phyloP scores from a whole-genome alignment of 495 filamentous ascomycete genomes.

The Daldinia bambusicola region DNA sequence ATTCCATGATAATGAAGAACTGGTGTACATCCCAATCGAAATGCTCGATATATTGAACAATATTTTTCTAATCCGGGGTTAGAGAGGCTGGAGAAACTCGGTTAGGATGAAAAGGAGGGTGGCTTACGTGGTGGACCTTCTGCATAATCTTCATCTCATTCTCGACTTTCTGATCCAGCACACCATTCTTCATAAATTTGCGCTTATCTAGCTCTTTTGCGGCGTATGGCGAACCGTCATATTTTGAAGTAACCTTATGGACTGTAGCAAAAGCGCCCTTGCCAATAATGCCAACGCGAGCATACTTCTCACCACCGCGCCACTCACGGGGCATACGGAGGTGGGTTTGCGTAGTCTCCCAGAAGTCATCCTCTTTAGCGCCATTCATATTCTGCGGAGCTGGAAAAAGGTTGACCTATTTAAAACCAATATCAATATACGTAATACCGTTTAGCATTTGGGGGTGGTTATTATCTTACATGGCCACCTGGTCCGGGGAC shows the following conservation, averaged over 20 bases:
- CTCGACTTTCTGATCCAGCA: conserved; percentile 84
- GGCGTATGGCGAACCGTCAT: conserved; percentile 81
- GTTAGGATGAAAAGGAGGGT: background rate
- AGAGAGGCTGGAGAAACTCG: conserved; percentile 24
- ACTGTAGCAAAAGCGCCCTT: conserved; percentile 95
- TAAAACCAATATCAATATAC: conserved; percentile 16
- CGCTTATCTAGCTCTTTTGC: conserved; percentile 93
- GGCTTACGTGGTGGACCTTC: conserved; percentile 79
- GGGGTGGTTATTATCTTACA: conserved; percentile 44
- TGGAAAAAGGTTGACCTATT: conserved; percentile 48
- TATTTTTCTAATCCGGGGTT: conserved; percentile 73
- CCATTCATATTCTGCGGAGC: conserved; percentile 15
- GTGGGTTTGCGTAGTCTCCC: conserved; percentile 16
- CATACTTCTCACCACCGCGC: conserved; percentile 85
- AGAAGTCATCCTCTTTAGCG: conserved; percentile 5
- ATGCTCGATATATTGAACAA: conserved; percentile 89
- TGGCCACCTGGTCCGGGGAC: conserved; percentile 59
- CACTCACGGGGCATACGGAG: conserved; percentile 65
- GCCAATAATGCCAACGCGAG: conserved; percentile 80
- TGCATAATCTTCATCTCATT: conserved; percentile 97
- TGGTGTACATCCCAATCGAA: conserved; percentile 79
- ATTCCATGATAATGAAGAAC: conserved; percentile 96
- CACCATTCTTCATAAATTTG: conserved; percentile 86
- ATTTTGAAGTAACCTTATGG: conserved; percentile 82
- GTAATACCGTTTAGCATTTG: background rate